Evolutionary conservation across 768 basidiomycete species (phyloP), one percentile per base, ranked within the genome.

Genomic region (Mycena pura): DNA sequence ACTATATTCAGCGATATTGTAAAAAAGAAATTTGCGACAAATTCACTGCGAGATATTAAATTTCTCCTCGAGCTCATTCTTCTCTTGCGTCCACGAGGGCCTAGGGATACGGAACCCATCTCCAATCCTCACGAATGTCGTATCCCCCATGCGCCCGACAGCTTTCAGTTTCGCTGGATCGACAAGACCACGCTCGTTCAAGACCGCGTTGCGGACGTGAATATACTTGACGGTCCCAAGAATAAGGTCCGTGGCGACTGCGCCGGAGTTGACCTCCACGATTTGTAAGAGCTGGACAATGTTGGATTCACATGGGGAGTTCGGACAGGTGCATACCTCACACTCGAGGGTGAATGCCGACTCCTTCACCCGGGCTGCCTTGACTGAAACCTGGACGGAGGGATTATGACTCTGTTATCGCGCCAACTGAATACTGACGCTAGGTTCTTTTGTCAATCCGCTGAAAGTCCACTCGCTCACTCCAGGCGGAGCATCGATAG

Each of bases 261-360:
- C 69, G 47, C 63, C 76, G 52, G 69, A 69, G 6, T 70, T 69
- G 58, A 88, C 77, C 55, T 77, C 77, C 46, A 80, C 64, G 15
- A 73, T 69, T 68, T 79, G 75, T 38, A 82, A 62, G 44, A 86
- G 77, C 83, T 84, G 51, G 24, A 22, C 25, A 21, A 50, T 81
- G 51, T 79, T 80, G 48, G 52, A 62, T 34, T 40, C 62, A 6
- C 38, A 21, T n/a, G 57, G 32, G 5, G 19, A 29, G 14, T 31
- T 9, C 28, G 22, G 6, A 48, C 44, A 28, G 28, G 17, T 27
- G 53, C 68, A 14, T 60, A 78, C 80, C 69, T 80, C 86, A 74
- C 86, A 88, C 74, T 89, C 88, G 70, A 89, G 79, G 22, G 82
- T 80, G 64, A 87, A 86, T 0, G 84, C 87, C 63, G 87, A 86